Conservation (phyloP, 352 stramenopile genomes). For the Pythium phragmiticola region DNA sequence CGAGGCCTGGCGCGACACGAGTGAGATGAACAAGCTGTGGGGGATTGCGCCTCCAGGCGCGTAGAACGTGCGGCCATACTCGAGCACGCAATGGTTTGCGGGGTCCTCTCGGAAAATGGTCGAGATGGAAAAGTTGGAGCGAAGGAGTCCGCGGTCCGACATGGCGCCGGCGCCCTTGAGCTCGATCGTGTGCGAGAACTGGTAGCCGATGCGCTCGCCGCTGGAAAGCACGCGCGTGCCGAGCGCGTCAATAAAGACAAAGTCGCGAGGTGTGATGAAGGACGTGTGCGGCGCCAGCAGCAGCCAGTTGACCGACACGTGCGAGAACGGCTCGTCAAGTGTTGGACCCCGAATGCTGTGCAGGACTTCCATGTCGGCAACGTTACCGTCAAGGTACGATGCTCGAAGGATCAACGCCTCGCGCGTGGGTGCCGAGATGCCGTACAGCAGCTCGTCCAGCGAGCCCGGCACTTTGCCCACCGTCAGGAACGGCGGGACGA, state of each 20-base stretch:
- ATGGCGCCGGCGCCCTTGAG: conserved; percentile 8
- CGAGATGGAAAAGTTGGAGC: conserved; percentile 40
- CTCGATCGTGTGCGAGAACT: conserved; percentile 47
- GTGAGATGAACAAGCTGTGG: conserved; percentile 20
- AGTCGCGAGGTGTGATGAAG: conserved; percentile 32
- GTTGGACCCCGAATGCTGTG: conserved; percentile 34
- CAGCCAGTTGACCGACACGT: conserved; percentile 28
- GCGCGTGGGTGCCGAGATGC: conserved; percentile 11
- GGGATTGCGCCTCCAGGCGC: conserved; percentile 37
- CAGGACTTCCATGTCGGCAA: conserved; percentile 40
- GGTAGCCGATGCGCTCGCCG: conserved; percentile 49
- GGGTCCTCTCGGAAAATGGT: conserved; percentile 37
- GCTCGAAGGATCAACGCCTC: conserved; percentile 17
- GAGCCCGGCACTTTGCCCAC: conserved; percentile 7
- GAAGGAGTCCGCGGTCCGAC: conserved; percentile 17
- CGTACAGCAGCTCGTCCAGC: conserved; percentile 20
- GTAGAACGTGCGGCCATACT: conserved; percentile 38
- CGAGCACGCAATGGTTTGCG: conserved; percentile 29
- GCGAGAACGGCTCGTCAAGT: conserved; percentile 31
- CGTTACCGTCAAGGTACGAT: conserved; percentile 34
- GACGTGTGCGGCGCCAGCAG: conserved; percentile 28
- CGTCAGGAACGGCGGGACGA: conserved; percentile 14
- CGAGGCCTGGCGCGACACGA: conserved; percentile 4
- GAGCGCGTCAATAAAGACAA: conserved; percentile 49
- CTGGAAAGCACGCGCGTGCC: conserved; percentile 29